Base-by-base conservation (phyloP, 345 rosid genomes). In the Raphanus sativus region DNA sequence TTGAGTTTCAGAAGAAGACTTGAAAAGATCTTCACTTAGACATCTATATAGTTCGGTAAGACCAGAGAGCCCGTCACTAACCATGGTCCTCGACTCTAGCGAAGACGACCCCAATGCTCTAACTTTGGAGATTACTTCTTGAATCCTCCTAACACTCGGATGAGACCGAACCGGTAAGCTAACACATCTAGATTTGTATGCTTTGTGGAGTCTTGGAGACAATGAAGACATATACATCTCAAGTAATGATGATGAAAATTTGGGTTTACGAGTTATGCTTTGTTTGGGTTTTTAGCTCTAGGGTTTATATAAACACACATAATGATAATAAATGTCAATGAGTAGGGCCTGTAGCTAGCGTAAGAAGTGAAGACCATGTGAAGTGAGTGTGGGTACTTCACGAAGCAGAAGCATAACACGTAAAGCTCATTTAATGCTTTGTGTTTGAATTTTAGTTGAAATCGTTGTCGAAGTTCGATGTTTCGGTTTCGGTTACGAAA, bases 91-190 rank as follows among this genome's bases (percentile, higher is more conserved):
- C 7, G 80, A 81, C 4, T 75, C 50, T 3, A 77, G 72, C 21
- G 86, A 74, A 76, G 83, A 72, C 2, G 65, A 65, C 3, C 80
- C 74, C 59, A 79, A 61, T 25, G 86, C 80, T 62, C 65, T 80
- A 24, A 86, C 83, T 74, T 83, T 86, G 77, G 80, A 75, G 25
- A 88, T 77, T 66, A 83, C 81, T 76, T 83, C 82, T 84, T 88
- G 83, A 42, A 89, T 64, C 69, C 67, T 81, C 30, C 36, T 45
- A 0, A 82, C 30, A 56, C 66, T 82, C 0, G 93, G 93, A 72
- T 88, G 86, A n/a, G 84, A 84, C 76, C 88, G 78, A n/a, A 86
- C 82, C 1, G 95, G 93, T 62, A 89, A 86, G 77, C 93, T 89
- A 69, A 83, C 52, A 8, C 89, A 91, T 75, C 91, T 81, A 28